These are phyloP conservation scores for Plantago elongata DNA, from an alignment of 257 asterid species.

Conservation along the genomic window DNA sequence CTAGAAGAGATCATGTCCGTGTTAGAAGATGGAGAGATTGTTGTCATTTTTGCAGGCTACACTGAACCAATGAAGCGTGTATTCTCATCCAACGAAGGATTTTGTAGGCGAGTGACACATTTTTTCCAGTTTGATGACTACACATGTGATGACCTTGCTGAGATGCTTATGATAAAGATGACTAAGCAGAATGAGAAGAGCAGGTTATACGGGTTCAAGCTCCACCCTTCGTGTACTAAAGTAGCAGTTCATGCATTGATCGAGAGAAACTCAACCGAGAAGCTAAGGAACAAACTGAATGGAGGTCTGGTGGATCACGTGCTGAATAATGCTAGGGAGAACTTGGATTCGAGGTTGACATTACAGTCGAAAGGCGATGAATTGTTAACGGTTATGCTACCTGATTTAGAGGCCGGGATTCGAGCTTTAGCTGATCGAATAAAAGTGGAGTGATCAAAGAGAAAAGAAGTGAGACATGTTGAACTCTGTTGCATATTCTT, in stretches of 20 bases:
- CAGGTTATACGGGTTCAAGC: constrained; percentile 56
- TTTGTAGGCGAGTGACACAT: constrained; percentile 78
- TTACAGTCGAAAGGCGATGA: constrained; percentile 69
- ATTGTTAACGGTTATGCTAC: constrained; percentile 43
- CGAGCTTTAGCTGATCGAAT: constrained; percentile 27
- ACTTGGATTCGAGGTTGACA: constrained; percentile 69
- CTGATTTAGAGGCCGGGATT: constrained; percentile 70
- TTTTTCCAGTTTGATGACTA: constrained; percentile 65
- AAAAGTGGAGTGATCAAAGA: constrained; percentile 18
- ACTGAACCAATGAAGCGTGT: constrained; percentile 88
- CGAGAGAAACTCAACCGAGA: constrained; percentile 46
- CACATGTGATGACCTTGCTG: constrained; percentile 60
- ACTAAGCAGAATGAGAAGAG: constrained; percentile 45
- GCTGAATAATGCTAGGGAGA: constrained; percentile 78
- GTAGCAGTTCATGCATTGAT: constrained; percentile 46
- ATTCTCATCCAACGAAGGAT: constrained; percentile 72
- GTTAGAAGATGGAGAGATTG: constrained; percentile 68
- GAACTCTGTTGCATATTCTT: not conserved
- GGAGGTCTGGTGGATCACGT: constrained; percentile 78
- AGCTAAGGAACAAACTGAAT: constrained; percentile 67
- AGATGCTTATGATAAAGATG: constrained; percentile 75
- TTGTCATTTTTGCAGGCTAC: constrained; percentile 84
- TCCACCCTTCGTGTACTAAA: constrained; percentile 45
- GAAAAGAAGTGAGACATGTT: not conserved
- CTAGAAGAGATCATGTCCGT: constrained; percentile 92